Evolutionary conservation across 1,284 basidiomycete genomes (phyloP).

Genomic region (Cutaneotrichosporon arboriforme): DNA sequence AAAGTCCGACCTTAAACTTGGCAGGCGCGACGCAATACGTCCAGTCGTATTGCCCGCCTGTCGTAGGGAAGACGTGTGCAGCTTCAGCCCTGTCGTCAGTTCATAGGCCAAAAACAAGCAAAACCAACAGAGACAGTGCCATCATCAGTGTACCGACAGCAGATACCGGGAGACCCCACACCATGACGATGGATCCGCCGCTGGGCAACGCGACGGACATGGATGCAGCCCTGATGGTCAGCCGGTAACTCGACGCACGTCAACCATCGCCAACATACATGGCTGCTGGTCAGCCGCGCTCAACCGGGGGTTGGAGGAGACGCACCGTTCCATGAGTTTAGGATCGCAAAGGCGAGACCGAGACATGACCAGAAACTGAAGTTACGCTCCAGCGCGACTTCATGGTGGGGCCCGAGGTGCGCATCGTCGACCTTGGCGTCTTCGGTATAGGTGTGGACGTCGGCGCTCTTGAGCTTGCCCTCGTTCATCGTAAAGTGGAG

Average conservation of each 20-base stretch:
- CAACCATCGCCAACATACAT: slow-evolving; percentile 1
- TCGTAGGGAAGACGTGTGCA: slow-evolving; percentile 14
- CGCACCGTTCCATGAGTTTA: slow-evolving; percentile 15
- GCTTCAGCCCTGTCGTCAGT: slow-evolving; percentile 10
- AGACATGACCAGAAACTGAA: slow-evolving; percentile 12
- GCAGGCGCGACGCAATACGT: slow-evolving; percentile 27
- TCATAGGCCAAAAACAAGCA: too few relatives aligned
- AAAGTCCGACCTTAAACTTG: slow-evolving; percentile 13
- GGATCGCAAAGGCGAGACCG: slow-evolving; percentile 19
- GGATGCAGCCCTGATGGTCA: slow-evolving; percentile 7
- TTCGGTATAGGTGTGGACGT: background rate
- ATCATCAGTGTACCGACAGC: slow-evolving; percentile 30
- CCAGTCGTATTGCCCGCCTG: slow-evolving; percentile 46
- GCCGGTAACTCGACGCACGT: background rate
- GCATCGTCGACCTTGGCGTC: background rate
- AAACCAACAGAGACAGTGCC: slow-evolving; percentile 24
- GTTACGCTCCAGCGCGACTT: slow-evolving; percentile 11
- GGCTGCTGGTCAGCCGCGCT: background rate
- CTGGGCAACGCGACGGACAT: slow-evolving; percentile 27
- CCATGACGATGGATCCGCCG: slow-evolving; percentile 37
- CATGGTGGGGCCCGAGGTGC: background rate
- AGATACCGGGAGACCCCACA: slow-evolving; percentile 40
- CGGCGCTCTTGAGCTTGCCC: background rate
- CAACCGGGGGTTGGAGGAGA: background rate
- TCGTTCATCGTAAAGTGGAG: too few relatives aligned